A percentile compares a stretch with the other conserved stretches of the same genome.
Conservation (phyloP, 257 asterid genomes). For the Craterostigma plantagineum region DNA sequence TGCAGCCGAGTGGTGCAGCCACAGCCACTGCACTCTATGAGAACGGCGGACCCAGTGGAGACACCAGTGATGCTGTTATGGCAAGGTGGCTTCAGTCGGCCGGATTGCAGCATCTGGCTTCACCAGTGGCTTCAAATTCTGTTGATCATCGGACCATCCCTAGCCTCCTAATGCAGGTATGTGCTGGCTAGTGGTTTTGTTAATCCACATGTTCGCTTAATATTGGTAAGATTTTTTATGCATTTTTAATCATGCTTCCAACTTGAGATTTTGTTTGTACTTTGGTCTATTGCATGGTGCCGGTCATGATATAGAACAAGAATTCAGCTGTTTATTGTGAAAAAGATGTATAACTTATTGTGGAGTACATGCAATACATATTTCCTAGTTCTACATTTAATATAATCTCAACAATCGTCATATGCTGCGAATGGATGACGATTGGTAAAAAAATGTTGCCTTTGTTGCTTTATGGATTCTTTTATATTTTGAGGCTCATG, state of each 20-base stretch:
- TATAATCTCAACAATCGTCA: too few species aligned
- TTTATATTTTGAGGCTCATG: slow-evolving; percentile 5
- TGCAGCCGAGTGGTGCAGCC: slow-evolving; percentile 89
- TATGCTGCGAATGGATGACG: background rate
- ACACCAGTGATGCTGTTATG: slow-evolving; percentile 93
- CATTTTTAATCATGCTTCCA: too few species aligned
- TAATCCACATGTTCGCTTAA: slow-evolving; percentile 1
- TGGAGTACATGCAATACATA: too few species aligned
- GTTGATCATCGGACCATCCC: slow-evolving; percentile 66
- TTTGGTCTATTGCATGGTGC: too few species aligned
- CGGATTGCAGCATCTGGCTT: slow-evolving; percentile 98
- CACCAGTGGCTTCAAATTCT: slow-evolving; percentile 73
- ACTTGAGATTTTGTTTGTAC: too few species aligned
- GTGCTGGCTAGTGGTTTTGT: background rate
- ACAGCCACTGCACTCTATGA: slow-evolving; percentile 83
- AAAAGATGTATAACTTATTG: too few species aligned
- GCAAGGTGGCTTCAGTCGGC: slow-evolving; percentile 99
- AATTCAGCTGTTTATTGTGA: too few species aligned
- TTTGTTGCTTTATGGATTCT: slow-evolving; percentile 2
- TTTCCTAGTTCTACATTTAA: too few species aligned
- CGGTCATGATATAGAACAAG: too few species aligned
- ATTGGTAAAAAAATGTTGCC: slow-evolving; percentile 3
- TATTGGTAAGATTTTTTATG: too few species aligned
- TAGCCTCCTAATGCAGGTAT: slow-evolving; percentile 71
- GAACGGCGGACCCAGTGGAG: slow-evolving; percentile 67